Evolutionary conservation across 176 grass and related monocot species (phyloP).

Genomic region (Canna indica): DNA sequence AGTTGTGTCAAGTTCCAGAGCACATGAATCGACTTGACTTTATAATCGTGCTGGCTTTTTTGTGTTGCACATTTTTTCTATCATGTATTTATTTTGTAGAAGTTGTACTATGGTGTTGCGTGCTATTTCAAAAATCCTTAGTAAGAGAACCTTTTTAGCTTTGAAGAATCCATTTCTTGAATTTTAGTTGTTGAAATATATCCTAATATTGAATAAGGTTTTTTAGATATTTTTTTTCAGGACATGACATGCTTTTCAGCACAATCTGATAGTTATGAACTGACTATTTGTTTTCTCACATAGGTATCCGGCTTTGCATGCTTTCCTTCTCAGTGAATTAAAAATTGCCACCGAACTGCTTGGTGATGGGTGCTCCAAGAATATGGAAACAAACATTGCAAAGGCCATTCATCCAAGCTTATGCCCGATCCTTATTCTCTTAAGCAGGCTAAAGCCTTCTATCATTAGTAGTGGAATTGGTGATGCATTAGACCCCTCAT

Average conservation of each 20-base stretch:
- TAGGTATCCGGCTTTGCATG: slow-evolving; percentile 91
- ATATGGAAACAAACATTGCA: slow-evolving; percentile 53
- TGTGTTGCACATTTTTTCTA: background rate
- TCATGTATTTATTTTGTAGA: background rate
- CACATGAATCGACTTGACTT: too few species aligned
- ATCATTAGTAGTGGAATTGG: slow-evolving; percentile 57
- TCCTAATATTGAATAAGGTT: background rate
- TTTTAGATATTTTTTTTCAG: background rate
- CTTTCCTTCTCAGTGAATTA: slow-evolving; percentile 69
- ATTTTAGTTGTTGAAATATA: background rate
- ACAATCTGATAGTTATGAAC: background rate
- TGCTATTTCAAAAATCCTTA: background rate
- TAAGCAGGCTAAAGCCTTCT: slow-evolving; percentile 83
- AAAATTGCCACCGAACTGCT: slow-evolving; percentile 61
- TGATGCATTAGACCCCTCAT: slow-evolving; percentile 79
- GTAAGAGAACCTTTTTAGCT: background rate
- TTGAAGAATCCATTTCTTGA: background rate
- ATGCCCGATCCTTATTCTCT: slow-evolving; percentile 92
- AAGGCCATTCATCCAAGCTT: slow-evolving; percentile 92
- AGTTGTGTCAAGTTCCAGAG: too few species aligned
- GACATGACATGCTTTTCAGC: background rate
- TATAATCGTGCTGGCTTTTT: too few species aligned
- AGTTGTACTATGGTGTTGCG: background rate
- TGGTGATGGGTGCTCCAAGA: slow-evolving; percentile 31
- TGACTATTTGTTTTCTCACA: slow-evolving; percentile 25